These are phyloP conservation scores for Tolypocladium tundrense DNA, from an alignment of 2,329 filamentous ascomycete species.

Conservation along the genomic window DNA sequence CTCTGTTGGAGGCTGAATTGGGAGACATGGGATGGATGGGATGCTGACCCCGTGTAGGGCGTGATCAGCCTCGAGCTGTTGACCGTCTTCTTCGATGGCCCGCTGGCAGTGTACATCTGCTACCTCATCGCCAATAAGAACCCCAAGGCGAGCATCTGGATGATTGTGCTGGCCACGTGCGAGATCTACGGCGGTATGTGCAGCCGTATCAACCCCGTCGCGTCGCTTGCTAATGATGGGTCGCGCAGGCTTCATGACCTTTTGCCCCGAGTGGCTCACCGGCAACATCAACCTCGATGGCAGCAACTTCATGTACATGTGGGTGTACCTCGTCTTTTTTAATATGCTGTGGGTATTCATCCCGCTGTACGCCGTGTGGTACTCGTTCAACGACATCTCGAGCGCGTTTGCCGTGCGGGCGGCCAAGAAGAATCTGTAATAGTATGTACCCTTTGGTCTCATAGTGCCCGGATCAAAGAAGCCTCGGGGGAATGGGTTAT, in stretches of 20 bases:
- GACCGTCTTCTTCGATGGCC: conserved; percentile 53
- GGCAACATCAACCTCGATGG: conserved; percentile 51
- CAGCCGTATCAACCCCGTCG: background rate
- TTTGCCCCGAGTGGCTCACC: conserved; percentile 59
- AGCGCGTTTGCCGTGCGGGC: conserved; percentile 33
- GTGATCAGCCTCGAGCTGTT: conserved; percentile 56
- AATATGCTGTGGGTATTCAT: conserved; percentile 59
- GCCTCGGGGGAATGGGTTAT: background rate
- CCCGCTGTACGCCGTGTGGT: conserved; percentile 48
- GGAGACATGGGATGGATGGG: background rate
- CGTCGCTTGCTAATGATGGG: background rate
- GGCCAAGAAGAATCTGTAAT: conserved; percentile 19
- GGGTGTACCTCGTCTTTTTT: conserved; percentile 60
- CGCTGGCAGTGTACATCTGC: conserved; percentile 49
- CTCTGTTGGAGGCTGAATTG: background rate
- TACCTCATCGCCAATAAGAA: conserved; percentile 47
- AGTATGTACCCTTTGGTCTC: background rate
- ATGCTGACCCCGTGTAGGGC: conserved; percentile 21
- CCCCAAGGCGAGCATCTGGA: conserved; percentile 46
- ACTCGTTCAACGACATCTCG: conserved; percentile 43
- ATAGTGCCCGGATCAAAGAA: background rate
- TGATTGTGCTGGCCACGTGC: conserved; percentile 54
- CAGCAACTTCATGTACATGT: conserved; percentile 58
- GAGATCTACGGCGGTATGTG: conserved; percentile 55
- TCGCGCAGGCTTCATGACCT: conserved; percentile 55